A percentile compares a stretch with the other conserved stretches of the same genome.
phyloP scores from a whole-genome alignment of 2,329 filamentous ascomycete genomes.

The Claviceps purpurea region DNA sequence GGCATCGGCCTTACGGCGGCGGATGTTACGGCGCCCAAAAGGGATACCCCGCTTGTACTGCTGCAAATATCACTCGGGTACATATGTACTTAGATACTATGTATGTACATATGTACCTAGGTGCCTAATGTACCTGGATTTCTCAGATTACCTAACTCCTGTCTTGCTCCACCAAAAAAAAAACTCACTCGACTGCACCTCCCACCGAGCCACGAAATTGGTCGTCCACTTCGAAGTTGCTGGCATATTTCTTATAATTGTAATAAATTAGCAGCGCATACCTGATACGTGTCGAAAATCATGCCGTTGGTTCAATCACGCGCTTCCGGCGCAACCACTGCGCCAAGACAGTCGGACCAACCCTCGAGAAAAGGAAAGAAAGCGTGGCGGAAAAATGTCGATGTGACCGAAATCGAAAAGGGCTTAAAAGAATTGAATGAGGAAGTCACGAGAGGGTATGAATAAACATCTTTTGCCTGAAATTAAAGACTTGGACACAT shows the following conservation, averaged over 20 bases:
- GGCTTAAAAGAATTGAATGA: conserved; percentile 77
- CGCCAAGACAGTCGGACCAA: conserved; percentile 73
- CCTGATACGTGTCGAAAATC: conserved; percentile 6
- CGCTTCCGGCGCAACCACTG: conserved; percentile 34
- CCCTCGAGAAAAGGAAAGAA: conserved; percentile 95
- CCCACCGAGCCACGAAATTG: neutral
- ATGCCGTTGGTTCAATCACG: conserved; percentile 43
- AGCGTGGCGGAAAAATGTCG: conserved; percentile 97
- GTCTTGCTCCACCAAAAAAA: conserved; percentile 2
- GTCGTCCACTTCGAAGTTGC: neutral
- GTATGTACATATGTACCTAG: no score
- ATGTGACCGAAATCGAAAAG: conserved; percentile 71
- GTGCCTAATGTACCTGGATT: no score
- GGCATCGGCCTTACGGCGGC: no score
- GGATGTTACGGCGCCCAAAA: no score
- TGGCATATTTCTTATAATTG: neutral
- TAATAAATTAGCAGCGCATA: neutral
- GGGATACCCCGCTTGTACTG: no score
- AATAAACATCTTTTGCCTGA: neutral
- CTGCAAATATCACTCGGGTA: no score
- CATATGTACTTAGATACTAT: no score
- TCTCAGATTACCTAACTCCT: neutral
- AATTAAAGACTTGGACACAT: neutral
- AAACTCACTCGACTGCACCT: neutral
- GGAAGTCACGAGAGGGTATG: conserved; percentile 79